Percentiles rank a stretch among this genome's conserved stretches.
Conservation (phyloP, 2,329 filamentous ascomycete species). For the Aspergillus thermomutatus region DNA sequence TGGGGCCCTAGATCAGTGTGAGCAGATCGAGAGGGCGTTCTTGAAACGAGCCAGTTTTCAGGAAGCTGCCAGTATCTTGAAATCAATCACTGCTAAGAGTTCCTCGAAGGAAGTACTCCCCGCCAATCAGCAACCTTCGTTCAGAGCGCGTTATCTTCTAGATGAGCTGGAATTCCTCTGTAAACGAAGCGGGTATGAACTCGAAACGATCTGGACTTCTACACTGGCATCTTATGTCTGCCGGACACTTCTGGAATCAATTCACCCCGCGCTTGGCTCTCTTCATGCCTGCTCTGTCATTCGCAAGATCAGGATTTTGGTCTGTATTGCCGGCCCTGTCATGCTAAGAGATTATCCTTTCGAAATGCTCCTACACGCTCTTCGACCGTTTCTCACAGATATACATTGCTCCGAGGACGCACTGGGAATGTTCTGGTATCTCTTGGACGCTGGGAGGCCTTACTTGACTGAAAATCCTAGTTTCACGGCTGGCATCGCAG, state of each 20-base stretch:
- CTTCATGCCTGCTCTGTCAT: slow-evolving; percentile 83
- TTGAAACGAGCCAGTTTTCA: slow-evolving; percentile 56
- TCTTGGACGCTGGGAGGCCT: slow-evolving; percentile 64
- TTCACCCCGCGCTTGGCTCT: slow-evolving; percentile 79
- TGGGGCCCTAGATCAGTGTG: slow-evolving; percentile 73
- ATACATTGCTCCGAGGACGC: slow-evolving; percentile 87
- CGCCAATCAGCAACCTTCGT: slow-evolving; percentile 80
- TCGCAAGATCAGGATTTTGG: slow-evolving; percentile 76
- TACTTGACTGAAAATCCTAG: slow-evolving; percentile 66
- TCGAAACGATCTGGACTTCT: slow-evolving; percentile 69
- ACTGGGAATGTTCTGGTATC: slow-evolving; percentile 79
- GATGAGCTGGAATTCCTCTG: slow-evolving; percentile 77
- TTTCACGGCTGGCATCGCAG: slow-evolving; percentile 75
- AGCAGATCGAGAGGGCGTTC: slow-evolving; percentile 66
- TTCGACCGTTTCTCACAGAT: slow-evolving; percentile 75
- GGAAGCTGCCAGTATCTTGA: slow-evolving; percentile 62
- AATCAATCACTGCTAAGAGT: slow-evolving; percentile 66
- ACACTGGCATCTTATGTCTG: slow-evolving; percentile 70
- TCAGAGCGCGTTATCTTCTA: slow-evolving; percentile 72
- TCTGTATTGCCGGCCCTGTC: slow-evolving; percentile 70
- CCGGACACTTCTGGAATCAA: slow-evolving; percentile 73
- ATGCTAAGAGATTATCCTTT: slow-evolving; percentile 77
- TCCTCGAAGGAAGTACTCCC: slow-evolving; percentile 65
- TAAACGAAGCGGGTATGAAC: slow-evolving; percentile 63
- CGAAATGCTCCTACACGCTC: slow-evolving; percentile 82